Evolutionary conservation across 139 green algal genomes (phyloP), one percentile per base, ranked within the genome.

Genomic region (Microglena sp.): DNA sequence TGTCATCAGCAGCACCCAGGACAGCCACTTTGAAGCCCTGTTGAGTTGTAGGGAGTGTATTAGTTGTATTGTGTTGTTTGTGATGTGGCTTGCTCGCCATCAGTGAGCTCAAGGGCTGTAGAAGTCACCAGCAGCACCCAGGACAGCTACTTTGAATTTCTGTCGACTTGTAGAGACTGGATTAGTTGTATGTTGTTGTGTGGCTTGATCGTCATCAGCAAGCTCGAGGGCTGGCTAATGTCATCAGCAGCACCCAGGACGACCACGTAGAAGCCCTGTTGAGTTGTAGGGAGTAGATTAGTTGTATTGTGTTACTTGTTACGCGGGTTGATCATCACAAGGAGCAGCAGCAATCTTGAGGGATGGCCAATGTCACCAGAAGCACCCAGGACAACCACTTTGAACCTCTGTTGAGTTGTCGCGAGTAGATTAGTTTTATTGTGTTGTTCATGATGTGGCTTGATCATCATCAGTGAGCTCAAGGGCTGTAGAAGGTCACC

Each of bases 401-500:
- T 96, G 32, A n/a, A n/a, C n/a, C n/a, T n/a, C n/a, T n/a, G n/a
- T n/a, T n/a, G n/a, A 72, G 64, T 79, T 90, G 74, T 54, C 71
- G 11, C 11, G 11, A 11, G 15, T 24, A 15, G 60, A 15, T n/a
- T n/a, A n/a, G n/a, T n/a, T n/a, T n/a, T n/a, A n/a, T n/a, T n/a
- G n/a, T n/a, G n/a, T n/a, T n/a, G n/a, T n/a, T n/a, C n/a, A n/a
- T n/a, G 64, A 5, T 77, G 60, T 8, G 72, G 71, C 28, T 45
- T 76, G 67, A 91, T 82, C 73, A 97, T 98, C 2, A 99, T 67
- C 46, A 99, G 84, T 58, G 98, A 72, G 0, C 80, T 82, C 40
- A 99, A 78, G 1, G 94, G 89, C 81, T 99, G 94, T 8, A 93
- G 93, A 62, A 99, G 98, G 55, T 93, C 94, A 29, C 94, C 94